Conservation (phyloP, 169 alveolate genomes). For the Babesia ovata region DNA sequence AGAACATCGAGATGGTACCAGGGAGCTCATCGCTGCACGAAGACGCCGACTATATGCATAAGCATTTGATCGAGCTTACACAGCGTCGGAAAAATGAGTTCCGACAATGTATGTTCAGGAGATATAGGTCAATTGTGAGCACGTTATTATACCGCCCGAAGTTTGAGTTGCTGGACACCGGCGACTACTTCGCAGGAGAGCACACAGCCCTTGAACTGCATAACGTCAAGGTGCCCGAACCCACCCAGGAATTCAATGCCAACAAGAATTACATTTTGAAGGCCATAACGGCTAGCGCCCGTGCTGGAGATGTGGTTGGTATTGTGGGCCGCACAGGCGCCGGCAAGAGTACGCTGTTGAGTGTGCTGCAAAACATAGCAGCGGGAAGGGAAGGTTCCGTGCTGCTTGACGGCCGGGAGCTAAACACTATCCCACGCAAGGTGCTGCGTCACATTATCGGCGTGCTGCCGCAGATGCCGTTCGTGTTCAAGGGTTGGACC, state of each 20-base stretch:
- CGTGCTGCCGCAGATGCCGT: conserved; percentile 63
- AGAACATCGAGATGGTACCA: conserved; percentile 3
- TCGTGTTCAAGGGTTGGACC: conserved; percentile 65
- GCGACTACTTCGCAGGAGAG: conserved; percentile 16
- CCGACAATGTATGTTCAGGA: conserved; percentile 22
- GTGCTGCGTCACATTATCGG: conserved; percentile 54
- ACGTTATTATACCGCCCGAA: conserved; percentile 5
- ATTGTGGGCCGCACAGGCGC: conserved; percentile 68
- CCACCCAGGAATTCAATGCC: not conserved
- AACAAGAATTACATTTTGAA: conserved; percentile 10
- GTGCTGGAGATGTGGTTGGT: conserved; percentile 48
- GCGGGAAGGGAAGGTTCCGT: conserved; percentile 46
- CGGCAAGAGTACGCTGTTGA: conserved; percentile 63
- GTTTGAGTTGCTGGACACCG: conserved; percentile 18
- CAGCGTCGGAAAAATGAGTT: conserved; percentile 19
- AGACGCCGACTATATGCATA: not conserved
- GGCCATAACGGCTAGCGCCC: conserved; percentile 29
- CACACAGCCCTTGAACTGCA: conserved; percentile 13
- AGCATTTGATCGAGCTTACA: conserved; percentile 9
- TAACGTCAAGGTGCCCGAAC: conserved; percentile 8
- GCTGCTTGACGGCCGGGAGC: conserved; percentile 65
- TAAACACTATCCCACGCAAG: conserved; percentile 42
- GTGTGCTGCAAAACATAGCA: conserved; percentile 31
- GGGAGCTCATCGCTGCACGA: not conserved
- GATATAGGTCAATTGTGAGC: conserved; percentile 9